Conservation (phyloP, 73 alveolate species). For the Paramecium pentaurelia region DNA sequence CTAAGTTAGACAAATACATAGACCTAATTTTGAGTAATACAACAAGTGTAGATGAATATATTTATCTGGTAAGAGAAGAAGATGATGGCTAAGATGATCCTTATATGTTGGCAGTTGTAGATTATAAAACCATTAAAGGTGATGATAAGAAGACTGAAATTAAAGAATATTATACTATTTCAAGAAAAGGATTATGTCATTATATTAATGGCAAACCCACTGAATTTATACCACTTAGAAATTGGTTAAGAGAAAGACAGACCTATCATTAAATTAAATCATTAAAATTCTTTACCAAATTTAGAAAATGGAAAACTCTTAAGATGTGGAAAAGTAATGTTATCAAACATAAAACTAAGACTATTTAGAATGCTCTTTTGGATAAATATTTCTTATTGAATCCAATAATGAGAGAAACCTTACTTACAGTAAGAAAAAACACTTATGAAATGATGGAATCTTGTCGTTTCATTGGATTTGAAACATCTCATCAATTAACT, state of each 20-base stretch:
- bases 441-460: constrained; percentile 76
- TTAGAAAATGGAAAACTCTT: constrained; percentile 82
- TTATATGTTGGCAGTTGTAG: constrained; percentile 53
- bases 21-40: constrained; percentile 40
- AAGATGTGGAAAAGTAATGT: constrained; percentile 85
- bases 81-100: constrained; percentile 65
- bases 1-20: constrained; percentile 53
- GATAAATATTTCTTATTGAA: constrained; percentile 76
- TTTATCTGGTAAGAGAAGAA: constrained; percentile 49
- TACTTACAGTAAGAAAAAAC: constrained; percentile 64
- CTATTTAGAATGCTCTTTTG: constrained; percentile 61
- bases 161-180: constrained; percentile 72
- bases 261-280: constrained; percentile 67
- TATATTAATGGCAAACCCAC: constrained; percentile 81
- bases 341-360: constrained; percentile 72
- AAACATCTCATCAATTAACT: constrained; percentile 57
- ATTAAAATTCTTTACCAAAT: constrained; percentile 74
- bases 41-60: constrained; percentile 53
- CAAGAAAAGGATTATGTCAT: constrained; percentile 81
- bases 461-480: constrained; percentile 67
- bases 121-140: constrained; percentile 55
- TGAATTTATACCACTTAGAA: constrained; percentile 77
- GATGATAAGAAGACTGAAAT: constrained; percentile 45
- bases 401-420: constrained; percentile 68
- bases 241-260: constrained; percentile 79